Conservation (phyloP, 2,329 filamentous ascomycete genomes). For the Trichoderma sp. region DNA sequence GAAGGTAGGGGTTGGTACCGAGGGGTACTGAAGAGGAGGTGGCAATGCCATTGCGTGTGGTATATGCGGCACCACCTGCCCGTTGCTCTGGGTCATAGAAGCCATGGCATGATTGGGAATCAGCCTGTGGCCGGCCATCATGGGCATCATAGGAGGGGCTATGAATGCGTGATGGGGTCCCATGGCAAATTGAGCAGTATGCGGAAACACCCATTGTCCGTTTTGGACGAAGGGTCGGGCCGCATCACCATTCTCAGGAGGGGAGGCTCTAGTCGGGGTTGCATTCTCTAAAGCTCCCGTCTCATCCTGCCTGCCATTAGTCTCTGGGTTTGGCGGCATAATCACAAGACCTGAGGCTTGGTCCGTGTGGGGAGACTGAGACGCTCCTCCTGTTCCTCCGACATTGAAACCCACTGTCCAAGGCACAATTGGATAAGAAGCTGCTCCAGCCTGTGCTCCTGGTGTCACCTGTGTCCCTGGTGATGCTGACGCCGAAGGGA, state of each 20-base stretch:
- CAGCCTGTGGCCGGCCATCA: conserved; percentile 23
- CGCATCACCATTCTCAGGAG: conserved; percentile 46
- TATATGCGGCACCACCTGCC: conserved; percentile 21
- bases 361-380: conserved; percentile 25
- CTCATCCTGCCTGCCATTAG: conserved; percentile 32
- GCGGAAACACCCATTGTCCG: conserved; percentile 43
- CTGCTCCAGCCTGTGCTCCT: conserved; percentile 29
- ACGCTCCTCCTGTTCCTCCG: conserved; percentile 28
- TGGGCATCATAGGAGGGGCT: conserved; percentile 27
- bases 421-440: conserved; percentile 38
- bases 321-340: conserved; percentile 24
- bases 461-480: conserved; percentile 24
- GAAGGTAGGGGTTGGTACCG: not conserved
- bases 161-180: conserved; percentile 30
- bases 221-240: conserved; percentile 45
- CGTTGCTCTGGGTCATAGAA: conserved; percentile 21
- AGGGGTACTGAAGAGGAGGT: not conserved
- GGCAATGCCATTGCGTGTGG: not conserved
- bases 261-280: conserved; percentile 35
- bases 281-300: conserved; percentile 32
- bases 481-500: conserved; percentile 31
- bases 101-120: conserved; percentile 26
- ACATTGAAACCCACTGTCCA: conserved; percentile 41
- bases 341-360: conserved; percentile 23
- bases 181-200: conserved; percentile 29